Base-by-base conservation (phyloP, 768 basidiomycete genomes). In the Lactarius deliciosus region DNA sequence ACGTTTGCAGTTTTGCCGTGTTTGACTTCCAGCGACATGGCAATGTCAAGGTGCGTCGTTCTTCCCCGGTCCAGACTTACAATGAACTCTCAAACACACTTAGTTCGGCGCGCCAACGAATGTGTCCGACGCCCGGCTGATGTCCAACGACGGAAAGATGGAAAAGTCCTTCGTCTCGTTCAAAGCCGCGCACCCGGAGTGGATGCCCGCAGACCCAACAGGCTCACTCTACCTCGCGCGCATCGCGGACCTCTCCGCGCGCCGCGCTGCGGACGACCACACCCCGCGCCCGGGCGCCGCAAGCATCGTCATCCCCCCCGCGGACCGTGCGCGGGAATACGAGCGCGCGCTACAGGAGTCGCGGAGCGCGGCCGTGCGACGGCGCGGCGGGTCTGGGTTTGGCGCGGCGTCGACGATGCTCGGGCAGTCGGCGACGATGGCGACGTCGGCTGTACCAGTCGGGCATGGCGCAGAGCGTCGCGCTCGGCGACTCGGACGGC, bases 21-120 rank as follows among this genome's bases (percentile, higher is more conserved):
- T 99, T 99, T 75, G 96, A 98, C 75, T 98, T 99, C 76, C 89
- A 94, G 78, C 80, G 94, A 63, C 94, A 97, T 69, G 94, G 95
- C 0, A 96, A 96, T 75, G 83, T 94, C 75, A 94, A 91, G 82
- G 90, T 91, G 62, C 60, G 83, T 75, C 30, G 4, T 22, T 43
- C 25, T 20, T 32, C 6, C 5, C 10, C 11, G 28, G 5, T 25
- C 10, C n/a, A 8, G 13, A 34, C 55, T 41, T 56, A n/a, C 20
- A 22, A 41, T 36, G 20, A 9, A 20, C 11, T 38, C 34, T 32
- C 60, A 10, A 45, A 45, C n/a, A 45, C n/a, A 2, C 5, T 6
- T 2, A 93, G 90, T 95, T 93, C 72, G 94, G 94, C n/a, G 94
- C 92, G 13, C 92, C 93, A 0, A 82, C 85, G 4, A 77, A 81